Evolutionary conservation across 305 asterid species (phyloP).

Genomic region (Salvia sclarea): DNA sequence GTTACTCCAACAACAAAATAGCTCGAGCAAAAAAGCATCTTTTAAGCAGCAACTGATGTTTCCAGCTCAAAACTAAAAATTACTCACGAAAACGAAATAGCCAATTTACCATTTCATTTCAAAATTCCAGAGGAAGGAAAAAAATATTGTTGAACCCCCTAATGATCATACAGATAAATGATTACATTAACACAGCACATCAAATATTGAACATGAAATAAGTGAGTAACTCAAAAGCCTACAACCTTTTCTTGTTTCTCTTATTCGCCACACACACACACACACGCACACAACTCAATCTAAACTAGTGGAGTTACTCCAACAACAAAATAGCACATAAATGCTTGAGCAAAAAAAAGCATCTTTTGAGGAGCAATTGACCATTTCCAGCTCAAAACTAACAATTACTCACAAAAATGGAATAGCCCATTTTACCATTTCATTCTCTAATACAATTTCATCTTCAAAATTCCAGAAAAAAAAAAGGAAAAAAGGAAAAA

Average conservation of each 20-base stretch:
- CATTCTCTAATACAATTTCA: background rate
- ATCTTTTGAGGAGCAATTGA: background rate
- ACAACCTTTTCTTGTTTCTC: background rate
- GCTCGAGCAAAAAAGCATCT: conserved; percentile 7
- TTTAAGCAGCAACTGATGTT: background rate
- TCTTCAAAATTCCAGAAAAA: background rate
- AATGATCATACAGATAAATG: too few relatives aligned
- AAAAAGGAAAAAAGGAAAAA: background rate
- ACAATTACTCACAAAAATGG: background rate
- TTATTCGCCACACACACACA: background rate
- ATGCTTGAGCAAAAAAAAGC: conserved; percentile 10
- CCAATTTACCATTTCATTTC: conserved; percentile 5
- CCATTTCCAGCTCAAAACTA: conserved; percentile 15
- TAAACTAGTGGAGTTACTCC: conserved; percentile 1
- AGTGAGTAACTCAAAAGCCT: background rate
- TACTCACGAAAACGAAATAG: background rate
- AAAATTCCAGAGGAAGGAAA: too few relatives aligned
- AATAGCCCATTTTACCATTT: conserved; percentile 10
- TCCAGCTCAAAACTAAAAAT: conserved; percentile 14
- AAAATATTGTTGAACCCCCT: too few relatives aligned
- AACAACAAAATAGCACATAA: conserved; percentile 7
- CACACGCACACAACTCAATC: background rate
- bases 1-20: conserved; percentile 8
- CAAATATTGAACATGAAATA: background rate
- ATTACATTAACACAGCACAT: background rate